Base-by-base conservation (phyloP, 108 stramenopile species). In the Nitzschia palea region DNA sequence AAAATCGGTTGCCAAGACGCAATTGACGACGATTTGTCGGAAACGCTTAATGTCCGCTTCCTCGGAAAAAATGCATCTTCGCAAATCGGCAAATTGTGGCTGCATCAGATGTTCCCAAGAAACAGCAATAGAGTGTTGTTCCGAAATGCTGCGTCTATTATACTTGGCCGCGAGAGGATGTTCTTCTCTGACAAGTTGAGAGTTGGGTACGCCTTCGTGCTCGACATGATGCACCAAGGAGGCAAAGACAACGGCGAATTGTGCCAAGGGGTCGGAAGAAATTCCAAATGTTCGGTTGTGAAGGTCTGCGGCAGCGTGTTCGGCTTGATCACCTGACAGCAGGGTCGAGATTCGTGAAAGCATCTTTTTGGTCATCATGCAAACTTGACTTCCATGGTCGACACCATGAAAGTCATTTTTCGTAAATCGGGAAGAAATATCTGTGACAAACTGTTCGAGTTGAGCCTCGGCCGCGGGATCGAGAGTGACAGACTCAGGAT, bases 381-480 rank as follows among this genome's bases (percentile, higher is more conserved):
- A 72, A 1, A 79, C 73, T 42, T 79, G 78, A 52, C 61, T 70
- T 26, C 68, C 79, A 31, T 65, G 79, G n/a, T 75, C 79, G 20
- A 80, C 48, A 43, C 65, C 66, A 48, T 80, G 79, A 54, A 76
- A 80, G 1, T 52, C 53, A 36, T 75, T 74, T 32, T 71, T 69
- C 12, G 55, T 44, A 48, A 63, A 78, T 30, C 32, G 36, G 0
- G 63, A 65, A 18, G 76, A 33, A 15, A 77, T 65, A n/a, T 43
- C 43, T 8, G 62, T 47, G 2, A 77, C 64, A 53, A 44, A 77
- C 32, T 70, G 67, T 12, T 31, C 60, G 18, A 77, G 69, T 34
- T 77, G 62, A 12, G 23, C 25, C 1, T 32, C 50, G 17, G 27
- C 59, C 0, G 15, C 50, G 20, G 27, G 0, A 34, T 31, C 36